Base-by-base conservation (phyloP, 2,329 filamentous ascomycete genomes). In the Biscogniauxia mediterranea region DNA sequence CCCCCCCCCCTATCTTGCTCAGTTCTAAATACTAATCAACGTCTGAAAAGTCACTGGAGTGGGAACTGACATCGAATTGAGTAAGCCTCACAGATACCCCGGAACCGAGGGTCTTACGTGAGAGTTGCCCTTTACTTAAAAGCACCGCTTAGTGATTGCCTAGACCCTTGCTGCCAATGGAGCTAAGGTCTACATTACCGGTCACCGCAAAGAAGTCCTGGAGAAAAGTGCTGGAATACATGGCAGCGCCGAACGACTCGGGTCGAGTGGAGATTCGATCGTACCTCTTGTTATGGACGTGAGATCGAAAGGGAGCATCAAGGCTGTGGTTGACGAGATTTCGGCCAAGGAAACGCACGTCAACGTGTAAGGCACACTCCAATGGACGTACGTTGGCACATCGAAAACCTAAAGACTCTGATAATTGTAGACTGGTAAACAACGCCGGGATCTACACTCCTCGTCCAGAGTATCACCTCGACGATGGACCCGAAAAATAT, bases 321-420 rank as follows among this genome's bases (percentile, higher is more conserved):
- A 77, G 62, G 74, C 73, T 9, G 71, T 83, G 7, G 80, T 79
- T 55, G 78, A 81, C 64, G 79, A 84, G 69, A 77, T 85, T 62
- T 75, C 79, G 67, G 79, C 81, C 60, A 79, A 80, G 61, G 83
- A 85, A 66, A 75, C 78, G 0, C 78, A 80, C 4, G 80, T 86
- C 38, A 81, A 85, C 59, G 69, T 86, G 53, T 73, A n/a, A 46
- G 52, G 7, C 38, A 46, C 17, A 46, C 38, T 15, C 38, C 19
- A 15, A 52, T 52, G 23, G 46, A 21, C 17, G 46, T 50, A 21
- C 13, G 11, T n/a, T 7, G 9, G 46, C 17, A 19, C 17, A 50
- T 9, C 20, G 49, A 46, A n/a, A 46, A n/a, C 17, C 38, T 17
- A 11, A 46, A 5, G 17, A 46, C 15, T n/a, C 17, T 17, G 17